Evolutionary conservation across 2,329 filamentous ascomycete species (phyloP).

Genomic region (Dissoconium aciculare): DNA sequence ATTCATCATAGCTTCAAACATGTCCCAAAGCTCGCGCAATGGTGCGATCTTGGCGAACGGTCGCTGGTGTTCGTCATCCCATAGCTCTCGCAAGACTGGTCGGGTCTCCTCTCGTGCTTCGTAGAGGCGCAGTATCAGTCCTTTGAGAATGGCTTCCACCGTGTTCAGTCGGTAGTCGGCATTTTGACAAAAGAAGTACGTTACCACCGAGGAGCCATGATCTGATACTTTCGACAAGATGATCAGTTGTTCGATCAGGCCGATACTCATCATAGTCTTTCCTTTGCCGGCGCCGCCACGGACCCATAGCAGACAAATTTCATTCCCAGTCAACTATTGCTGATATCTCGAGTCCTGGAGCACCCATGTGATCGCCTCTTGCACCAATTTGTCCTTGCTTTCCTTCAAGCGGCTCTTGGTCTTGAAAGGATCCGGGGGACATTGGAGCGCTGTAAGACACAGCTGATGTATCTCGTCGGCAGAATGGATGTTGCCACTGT

Average conservation of each 20-base stretch:
- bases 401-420: neutral
- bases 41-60: neutral
- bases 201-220: neutral
- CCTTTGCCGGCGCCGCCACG: neutral
- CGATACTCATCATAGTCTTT: neutral
- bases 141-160: neutral
- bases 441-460: neutral
- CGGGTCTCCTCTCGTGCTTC: neutral
- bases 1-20: neutral
- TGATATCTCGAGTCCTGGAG: neutral
- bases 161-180: neutral
- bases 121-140: neutral
- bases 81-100: constrained; percentile 1
- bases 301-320: neutral
- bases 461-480: neutral
- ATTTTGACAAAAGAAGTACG: constrained; percentile 1
- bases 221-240: neutral
- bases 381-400: neutral
- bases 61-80: neutral
- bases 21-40: neutral
- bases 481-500: too few relatives aligned
- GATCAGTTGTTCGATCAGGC: constrained; percentile 1
- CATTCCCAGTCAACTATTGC: neutral
- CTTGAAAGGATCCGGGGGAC: neutral
- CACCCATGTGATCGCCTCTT: neutral